These are phyloP conservation scores for Myxozyma mucilagina DNA, from an alignment of 805 yeast genomes.

Conservation along the genomic window DNA sequence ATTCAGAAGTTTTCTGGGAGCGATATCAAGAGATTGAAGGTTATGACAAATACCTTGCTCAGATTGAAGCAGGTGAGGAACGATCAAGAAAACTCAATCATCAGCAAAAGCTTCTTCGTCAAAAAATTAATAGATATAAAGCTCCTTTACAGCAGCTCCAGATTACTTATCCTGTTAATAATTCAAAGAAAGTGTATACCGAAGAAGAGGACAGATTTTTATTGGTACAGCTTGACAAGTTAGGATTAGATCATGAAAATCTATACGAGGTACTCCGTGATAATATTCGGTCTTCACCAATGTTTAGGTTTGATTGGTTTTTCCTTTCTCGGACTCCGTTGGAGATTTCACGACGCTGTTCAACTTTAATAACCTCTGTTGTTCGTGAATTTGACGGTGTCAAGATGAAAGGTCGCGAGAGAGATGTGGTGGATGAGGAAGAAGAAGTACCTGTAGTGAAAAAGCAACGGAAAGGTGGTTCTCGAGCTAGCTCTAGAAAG, in stretches of 20 bases:
- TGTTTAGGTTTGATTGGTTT: constrained; percentile 86
- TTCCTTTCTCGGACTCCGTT: constrained; percentile 73
- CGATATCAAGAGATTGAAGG: constrained; percentile 81
- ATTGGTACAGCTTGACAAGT: constrained; percentile 72
- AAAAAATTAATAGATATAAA: constrained; percentile 66
- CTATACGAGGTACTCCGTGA: constrained; percentile 77
- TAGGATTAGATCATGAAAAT: constrained; percentile 78
- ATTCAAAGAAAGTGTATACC: constrained; percentile 68
- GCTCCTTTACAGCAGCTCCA: constrained; percentile 79
- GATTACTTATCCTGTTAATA: constrained; percentile 70
- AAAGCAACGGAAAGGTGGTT: constrained; percentile 15
- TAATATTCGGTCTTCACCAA: constrained; percentile 67
- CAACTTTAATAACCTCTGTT: constrained; percentile 71
- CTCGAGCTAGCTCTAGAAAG: constrained; percentile 6
- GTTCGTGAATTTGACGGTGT: constrained; percentile 64
- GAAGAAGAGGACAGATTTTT: constrained; percentile 91
- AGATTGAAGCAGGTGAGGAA: constrained; percentile 89
- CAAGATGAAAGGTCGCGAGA: constrained; percentile 14
- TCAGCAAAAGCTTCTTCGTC: constrained; percentile 77
- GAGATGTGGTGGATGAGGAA: constrained; percentile 26
- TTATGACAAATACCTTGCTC: constrained; percentile 75
- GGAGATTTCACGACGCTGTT: constrained; percentile 80
- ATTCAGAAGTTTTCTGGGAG: constrained; percentile 80
- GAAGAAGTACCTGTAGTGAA: constrained; percentile 16
- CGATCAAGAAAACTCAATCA: constrained; percentile 60